Evolutionary conservation across 768 basidiomycete species (phyloP).

Genomic region (Infundibulicybe gibba): DNA sequence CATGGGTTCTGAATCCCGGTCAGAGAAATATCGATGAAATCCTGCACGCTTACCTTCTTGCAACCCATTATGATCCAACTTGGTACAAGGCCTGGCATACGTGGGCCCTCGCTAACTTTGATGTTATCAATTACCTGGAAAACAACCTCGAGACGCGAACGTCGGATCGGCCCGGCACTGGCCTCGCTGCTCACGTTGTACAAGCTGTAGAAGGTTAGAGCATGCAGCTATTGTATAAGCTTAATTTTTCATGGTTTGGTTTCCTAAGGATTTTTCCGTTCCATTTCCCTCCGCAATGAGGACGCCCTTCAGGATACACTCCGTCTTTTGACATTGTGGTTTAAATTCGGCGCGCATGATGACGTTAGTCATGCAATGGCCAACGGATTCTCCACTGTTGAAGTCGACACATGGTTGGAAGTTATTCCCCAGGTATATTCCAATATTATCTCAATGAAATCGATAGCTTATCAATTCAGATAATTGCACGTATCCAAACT

Average conservation of each 20-base stretch:
- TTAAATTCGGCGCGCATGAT: conserved; percentile 90
- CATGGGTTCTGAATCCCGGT: conserved; percentile 8
- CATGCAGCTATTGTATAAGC: neutral
- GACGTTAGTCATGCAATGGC: conserved; percentile 89
- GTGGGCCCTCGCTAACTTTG: conserved; percentile 96
- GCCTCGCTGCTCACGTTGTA: conserved; percentile 79
- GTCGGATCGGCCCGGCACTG: conserved; percentile 54
- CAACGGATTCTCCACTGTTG: conserved; percentile 82
- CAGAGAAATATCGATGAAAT: conserved; percentile 82
- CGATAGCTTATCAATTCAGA: conserved; percentile 40
- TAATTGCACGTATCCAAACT: conserved; percentile 97
- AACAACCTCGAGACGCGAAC: conserved; percentile 52
- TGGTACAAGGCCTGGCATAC: conserved; percentile 99
- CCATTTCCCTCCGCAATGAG: conserved; percentile 84
- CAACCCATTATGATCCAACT: conserved; percentile 87
- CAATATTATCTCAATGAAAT: neutral
- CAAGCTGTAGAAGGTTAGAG: conserved; percentile 84
- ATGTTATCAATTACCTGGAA: conserved; percentile 84
- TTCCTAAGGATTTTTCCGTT: conserved; percentile 86
- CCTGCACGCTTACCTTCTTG: conserved; percentile 76
- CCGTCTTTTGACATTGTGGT: conserved; percentile 93
- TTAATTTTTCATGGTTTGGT: conserved; percentile 8
- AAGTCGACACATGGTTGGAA: conserved; percentile 97
- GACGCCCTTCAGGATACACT: conserved; percentile 95
- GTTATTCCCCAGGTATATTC: conserved; percentile 91